Conservation (phyloP, 176 grass and related monocot species). For the Phoenix dactylifera region DNA sequence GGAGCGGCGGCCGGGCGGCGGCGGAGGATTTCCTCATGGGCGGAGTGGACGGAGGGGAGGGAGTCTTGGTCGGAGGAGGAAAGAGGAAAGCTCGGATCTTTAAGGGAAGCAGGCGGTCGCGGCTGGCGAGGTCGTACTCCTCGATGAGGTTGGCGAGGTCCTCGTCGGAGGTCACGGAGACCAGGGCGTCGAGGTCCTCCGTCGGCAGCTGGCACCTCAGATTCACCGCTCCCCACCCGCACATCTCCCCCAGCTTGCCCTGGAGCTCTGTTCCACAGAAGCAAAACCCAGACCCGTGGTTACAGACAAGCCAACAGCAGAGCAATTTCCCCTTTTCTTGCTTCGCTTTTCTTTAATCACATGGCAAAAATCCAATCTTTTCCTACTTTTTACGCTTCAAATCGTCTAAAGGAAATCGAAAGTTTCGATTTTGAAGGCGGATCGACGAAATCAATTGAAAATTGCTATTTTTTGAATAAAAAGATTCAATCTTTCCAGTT, state of each 20-base stretch:
- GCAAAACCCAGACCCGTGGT: background rate
- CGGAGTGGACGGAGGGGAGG: background rate
- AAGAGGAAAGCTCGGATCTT: constrained; percentile 69
- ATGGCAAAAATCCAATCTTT: no score
- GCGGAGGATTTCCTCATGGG: background rate
- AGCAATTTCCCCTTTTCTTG: no score
- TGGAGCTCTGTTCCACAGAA: constrained; percentile 37
- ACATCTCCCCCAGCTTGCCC: constrained; percentile 55
- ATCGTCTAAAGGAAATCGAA: no score
- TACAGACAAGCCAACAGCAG: no score
- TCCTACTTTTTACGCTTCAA: no score
- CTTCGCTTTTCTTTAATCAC: no score
- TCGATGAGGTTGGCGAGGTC: constrained; percentile 50
- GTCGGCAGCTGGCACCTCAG: constrained; percentile 76
- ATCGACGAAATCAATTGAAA: no score
- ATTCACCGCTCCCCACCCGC: constrained; percentile 31
- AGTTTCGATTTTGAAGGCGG: no score
- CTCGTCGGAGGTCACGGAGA: constrained; percentile 61
- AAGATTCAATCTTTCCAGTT: no score
- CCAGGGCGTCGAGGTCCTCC: constrained; percentile 73
- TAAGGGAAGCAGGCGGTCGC: constrained; percentile 22
- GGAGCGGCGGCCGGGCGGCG: background rate
- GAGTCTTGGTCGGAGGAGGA: constrained; percentile 9
- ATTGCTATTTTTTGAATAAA: no score
- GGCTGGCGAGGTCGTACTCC: constrained; percentile 45